Conservation (phyloP, 2,329 filamentous ascomycete genomes). For the Chaetomium olivaceum region DNA sequence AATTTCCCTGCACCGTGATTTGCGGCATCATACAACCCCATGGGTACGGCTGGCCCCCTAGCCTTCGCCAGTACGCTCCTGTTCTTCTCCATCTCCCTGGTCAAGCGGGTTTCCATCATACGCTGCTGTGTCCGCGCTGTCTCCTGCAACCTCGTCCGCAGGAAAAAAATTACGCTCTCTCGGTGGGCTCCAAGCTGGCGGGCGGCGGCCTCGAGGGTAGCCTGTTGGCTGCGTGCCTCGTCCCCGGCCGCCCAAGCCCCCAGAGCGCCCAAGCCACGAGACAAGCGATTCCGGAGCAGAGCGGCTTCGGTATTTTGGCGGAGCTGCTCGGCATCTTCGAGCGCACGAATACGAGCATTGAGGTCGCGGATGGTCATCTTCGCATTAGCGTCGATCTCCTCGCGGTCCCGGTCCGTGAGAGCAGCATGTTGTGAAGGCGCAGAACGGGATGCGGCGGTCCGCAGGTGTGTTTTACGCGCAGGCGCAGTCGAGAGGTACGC, state of each 20-base stretch:
- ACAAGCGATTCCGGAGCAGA: slow-evolving; percentile 70
- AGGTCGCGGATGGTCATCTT: slow-evolving; percentile 84
- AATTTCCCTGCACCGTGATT: slow-evolving; percentile 13
- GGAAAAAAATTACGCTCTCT: slow-evolving; percentile 80
- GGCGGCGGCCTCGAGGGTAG: slow-evolving; percentile 68
- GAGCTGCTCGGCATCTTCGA: slow-evolving; percentile 79
- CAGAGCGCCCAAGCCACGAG: slow-evolving; percentile 63
- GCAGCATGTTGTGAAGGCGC: slow-evolving; percentile 47
- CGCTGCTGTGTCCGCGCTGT: slow-evolving; percentile 76
- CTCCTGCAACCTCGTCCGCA: slow-evolving; percentile 73
- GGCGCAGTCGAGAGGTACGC: slow-evolving; percentile 84
- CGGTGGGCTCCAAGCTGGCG: slow-evolving; percentile 69
- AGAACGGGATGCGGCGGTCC: slow-evolving; percentile 44
- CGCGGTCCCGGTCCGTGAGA: slow-evolving; percentile 78
- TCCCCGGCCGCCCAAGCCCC: slow-evolving; percentile 68
- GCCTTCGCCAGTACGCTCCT: slow-evolving; percentile 80
- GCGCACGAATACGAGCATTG: slow-evolving; percentile 74
- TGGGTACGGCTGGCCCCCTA: slow-evolving; percentile 38
- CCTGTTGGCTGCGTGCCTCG: slow-evolving; percentile 62
- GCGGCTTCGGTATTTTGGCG: slow-evolving; percentile 73
- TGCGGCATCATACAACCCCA: slow-evolving; percentile 14
- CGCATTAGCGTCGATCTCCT: slow-evolving; percentile 83
- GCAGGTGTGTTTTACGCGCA: slow-evolving; percentile 58
- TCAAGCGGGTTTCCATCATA: slow-evolving; percentile 91
- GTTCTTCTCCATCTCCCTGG: slow-evolving; percentile 83